Conservation (phyloP, 208 protist genomes). For the Trypanosomatidae sp. region DNA sequence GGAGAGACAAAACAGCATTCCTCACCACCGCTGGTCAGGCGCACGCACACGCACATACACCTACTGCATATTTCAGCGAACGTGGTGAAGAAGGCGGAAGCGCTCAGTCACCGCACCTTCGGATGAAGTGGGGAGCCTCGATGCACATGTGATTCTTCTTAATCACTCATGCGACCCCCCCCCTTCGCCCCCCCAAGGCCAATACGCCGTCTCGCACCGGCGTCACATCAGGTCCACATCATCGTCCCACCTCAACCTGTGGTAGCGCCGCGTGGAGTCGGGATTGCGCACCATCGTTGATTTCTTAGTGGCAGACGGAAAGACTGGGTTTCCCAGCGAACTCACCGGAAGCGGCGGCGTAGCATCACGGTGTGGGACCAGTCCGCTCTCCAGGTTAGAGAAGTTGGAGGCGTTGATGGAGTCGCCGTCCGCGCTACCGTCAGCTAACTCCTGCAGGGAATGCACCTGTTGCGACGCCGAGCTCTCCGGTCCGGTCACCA, state of each 20-base stretch:
- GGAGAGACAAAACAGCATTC: background rate
- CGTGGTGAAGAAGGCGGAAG: background rate
- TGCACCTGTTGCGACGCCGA: slow-evolving; percentile 8
- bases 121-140: background rate
- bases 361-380: background rate
- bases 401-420: slow-evolving; percentile 22
- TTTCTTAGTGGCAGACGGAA: slow-evolving; percentile 12
- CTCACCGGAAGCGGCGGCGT: background rate
- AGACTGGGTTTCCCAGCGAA: background rate
- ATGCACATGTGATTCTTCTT: background rate
- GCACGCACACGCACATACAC: background rate
- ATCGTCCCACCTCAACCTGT: slow-evolving; percentile 28
- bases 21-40: background rate
- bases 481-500: slow-evolving; percentile 6
- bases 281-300: slow-evolving; percentile 29
- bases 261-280: slow-evolving; percentile 25
- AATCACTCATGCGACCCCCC: too few species aligned
- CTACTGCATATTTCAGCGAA: background rate
- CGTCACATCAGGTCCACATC: slow-evolving; percentile 6
- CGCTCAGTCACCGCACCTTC: background rate
- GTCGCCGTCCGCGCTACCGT: slow-evolving; percentile 10
- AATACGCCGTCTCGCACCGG: background rate
- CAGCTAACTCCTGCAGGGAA: slow-evolving; percentile 26
- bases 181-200: background rate
- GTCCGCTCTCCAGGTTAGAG: slow-evolving; percentile 5